These are phyloP conservation scores for Exophiala bonariae DNA, from an alignment of 2,329 filamentous ascomycete species.

Conservation along the genomic window DNA sequence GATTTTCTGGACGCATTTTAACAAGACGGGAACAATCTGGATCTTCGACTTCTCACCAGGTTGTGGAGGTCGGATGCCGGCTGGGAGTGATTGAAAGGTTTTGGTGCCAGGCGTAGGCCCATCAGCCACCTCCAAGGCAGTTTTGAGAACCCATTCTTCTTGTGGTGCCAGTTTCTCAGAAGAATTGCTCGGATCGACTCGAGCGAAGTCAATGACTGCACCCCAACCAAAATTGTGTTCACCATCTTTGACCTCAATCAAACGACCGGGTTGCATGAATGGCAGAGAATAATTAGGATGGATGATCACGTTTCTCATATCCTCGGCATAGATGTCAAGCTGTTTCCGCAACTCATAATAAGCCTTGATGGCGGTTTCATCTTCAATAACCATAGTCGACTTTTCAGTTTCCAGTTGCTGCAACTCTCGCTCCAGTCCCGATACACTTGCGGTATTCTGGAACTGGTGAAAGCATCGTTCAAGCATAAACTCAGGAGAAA, in stretches of 20 bases:
- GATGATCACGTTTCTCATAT: conserved; percentile 89
- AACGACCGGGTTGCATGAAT: conserved; percentile 82
- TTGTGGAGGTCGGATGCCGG: conserved; percentile 60
- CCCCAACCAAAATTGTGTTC: conserved; percentile 93
- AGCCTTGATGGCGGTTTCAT: conserved; percentile 86
- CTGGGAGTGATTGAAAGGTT: conserved; percentile 65
- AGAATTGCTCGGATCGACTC: conserved; percentile 65
- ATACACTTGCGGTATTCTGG: conserved; percentile 88
- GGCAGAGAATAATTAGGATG: conserved; percentile 83
- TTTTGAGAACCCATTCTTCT: conserved; percentile 79
- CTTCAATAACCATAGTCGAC: conserved; percentile 72
- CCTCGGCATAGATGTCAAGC: conserved; percentile 76
- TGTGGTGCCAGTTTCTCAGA: conserved; percentile 71
- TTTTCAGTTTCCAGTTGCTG: conserved; percentile 74
- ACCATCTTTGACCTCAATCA: conserved; percentile 80
- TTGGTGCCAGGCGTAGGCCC: conserved; percentile 54
- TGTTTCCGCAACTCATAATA: conserved; percentile 90
- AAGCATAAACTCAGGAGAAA: conserved; percentile 98
- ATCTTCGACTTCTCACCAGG: conserved; percentile 68
- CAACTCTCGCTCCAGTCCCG: conserved; percentile 78
- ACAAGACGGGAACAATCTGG: conserved; percentile 81
- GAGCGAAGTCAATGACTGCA: conserved; percentile 72
- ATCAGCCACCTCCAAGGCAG: conserved; percentile 67
- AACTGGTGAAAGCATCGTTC: conserved; percentile 98
- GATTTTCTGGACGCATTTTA: conserved; percentile 82